phyloP scores from a whole-genome alignment of 2,329 filamentous ascomycete genomes.

The Madurella mycetomatis region DNA sequence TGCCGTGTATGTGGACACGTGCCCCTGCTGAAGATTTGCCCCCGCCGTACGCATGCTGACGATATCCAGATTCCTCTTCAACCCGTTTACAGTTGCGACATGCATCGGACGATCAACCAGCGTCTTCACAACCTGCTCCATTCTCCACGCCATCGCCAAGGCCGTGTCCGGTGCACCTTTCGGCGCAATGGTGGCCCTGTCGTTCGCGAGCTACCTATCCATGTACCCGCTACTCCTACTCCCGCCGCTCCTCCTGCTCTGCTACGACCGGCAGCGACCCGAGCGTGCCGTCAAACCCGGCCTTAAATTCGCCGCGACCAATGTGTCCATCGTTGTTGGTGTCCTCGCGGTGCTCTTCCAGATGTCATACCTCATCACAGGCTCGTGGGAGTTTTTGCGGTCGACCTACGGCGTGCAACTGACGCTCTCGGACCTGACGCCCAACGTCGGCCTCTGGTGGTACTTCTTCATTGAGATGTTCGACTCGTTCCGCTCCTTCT shows the following conservation, averaged over 20 bases:
- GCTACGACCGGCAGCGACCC: constrained; percentile 61
- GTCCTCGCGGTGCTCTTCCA: constrained; percentile 60
- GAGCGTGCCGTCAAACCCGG: constrained; percentile 34
- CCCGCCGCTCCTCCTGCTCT: constrained; percentile 74
- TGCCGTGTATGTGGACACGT: constrained; percentile 58
- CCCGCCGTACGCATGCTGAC: neutral
- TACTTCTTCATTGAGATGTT: constrained; percentile 99
- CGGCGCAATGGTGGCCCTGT: constrained; percentile 77
- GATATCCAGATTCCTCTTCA: constrained; percentile 73
- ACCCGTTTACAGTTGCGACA: constrained; percentile 86
- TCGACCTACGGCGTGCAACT: constrained; percentile 94
- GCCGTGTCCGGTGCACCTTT: constrained; percentile 69
- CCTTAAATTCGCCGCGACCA: constrained; percentile 49
- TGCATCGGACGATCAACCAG: constrained; percentile 87
- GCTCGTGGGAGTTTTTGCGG: constrained; percentile 80
- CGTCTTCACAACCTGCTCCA: constrained; percentile 82
- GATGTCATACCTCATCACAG: constrained; percentile 68
- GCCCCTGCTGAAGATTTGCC: neutral
- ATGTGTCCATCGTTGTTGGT: constrained; percentile 48
- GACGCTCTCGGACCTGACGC: constrained; percentile 84
- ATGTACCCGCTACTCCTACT: constrained; percentile 88
- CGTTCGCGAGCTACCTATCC: constrained; percentile 84
- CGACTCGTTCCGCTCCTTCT: constrained; percentile 94
- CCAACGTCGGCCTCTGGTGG: constrained; percentile 97
- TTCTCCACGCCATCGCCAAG: constrained; percentile 77